Evolutionary conservation across 345 rosid species (phyloP), one percentile per base, ranked within the genome.

Genomic region (Geranium rotundifolium): DNA sequence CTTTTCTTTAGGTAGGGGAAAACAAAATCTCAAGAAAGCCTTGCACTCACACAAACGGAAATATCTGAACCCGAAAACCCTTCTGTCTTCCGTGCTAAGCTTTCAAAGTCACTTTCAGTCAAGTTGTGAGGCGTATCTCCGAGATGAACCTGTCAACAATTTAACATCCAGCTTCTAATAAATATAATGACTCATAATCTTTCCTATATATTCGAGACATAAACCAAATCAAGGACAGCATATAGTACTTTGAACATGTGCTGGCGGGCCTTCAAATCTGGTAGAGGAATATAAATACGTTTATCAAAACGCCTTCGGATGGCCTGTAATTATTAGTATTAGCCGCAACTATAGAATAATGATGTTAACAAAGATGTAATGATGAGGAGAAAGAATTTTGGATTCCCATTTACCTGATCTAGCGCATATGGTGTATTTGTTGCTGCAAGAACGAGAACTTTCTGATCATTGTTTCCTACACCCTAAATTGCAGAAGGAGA

Each of bases 51-150:
- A 80, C 96, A 91, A 75, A 91, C 97, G 57, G 97, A 39, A 58
- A 91, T 77, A 79, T 91, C 97, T 69, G 97, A 91, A 74, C 97
- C 97, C 34, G 97, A 91, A 73, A 88, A 91, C 30, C 97, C 96
- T 65, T 91, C 95, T 1, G 96, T 86, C 76, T 19, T 84, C 67
- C 77, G 79, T 57, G 84, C 97, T 76, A 91, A 81, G 68, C 67
- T 74, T 79, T 86, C 96, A 69, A 91, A 91, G 78, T 91, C 96
- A 72, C 87, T 69, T 79, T 86, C 97, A 58, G 81, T 76, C 80
- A 91, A 75, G 69, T 77, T 88, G 60, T 91, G 97, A 70, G 97
- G 97, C 5, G 97, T 91, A 74, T 91, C 97, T 63, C 97, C 97
- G 58, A 91, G 80, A 75, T 91, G 97, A 39, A 91, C 96, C 97